Evolutionary conservation across 2,329 filamentous ascomycete genomes (phyloP), one percentile per base, ranked within the genome.

Genomic region (Nothophaeocryptopus gaeumannii): DNA sequence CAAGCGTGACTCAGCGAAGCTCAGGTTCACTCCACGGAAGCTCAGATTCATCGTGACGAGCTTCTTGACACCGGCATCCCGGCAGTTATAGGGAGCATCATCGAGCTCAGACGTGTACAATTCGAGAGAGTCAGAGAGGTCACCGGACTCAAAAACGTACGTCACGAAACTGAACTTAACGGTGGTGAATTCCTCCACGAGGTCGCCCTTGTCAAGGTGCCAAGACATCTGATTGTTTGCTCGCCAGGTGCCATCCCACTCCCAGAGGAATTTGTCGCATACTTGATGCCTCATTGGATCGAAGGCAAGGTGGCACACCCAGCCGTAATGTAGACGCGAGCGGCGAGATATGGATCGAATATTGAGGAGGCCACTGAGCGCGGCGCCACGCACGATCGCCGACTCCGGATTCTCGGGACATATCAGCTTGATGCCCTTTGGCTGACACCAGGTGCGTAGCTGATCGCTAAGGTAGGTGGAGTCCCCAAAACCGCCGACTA

Each of bases 311-410:
- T 12, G 5, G 12, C 10, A 29, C 8, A 2, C 5, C n/a, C 41
- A 54, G 16, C 51, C 51, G 29, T 54, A 52, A 11, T 56, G 46
- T 3, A 42, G 15, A 5, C 51, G 51, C 11, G 54, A 47, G 7
- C 51, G 50, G 2, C 54, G 51, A 10, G 45, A 52, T 13, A 16
- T 52, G 10, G 54, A 45, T 38, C 52, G 51, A 5, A 57, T 50
- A 26, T 50, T 39, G 8, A 36, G 39, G 1, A 53, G 35, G 12
- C 54, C 54, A 26, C 38, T 40, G 3, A 50, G 36, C 9, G 51
- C 54, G n/a, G 54, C 54, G 7, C 54, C 54, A 12, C 51, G 48
- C 2, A 57, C 54, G 5, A 57, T 50, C 3, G 51, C 54, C 3
- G 54, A 39, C 45, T 56, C 50, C 32, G 54, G 32, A 12, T 57